Evolutionary conservation across 2,329 filamentous ascomycete species (phyloP).

Genomic region (Corinectria fuckeliana): DNA sequence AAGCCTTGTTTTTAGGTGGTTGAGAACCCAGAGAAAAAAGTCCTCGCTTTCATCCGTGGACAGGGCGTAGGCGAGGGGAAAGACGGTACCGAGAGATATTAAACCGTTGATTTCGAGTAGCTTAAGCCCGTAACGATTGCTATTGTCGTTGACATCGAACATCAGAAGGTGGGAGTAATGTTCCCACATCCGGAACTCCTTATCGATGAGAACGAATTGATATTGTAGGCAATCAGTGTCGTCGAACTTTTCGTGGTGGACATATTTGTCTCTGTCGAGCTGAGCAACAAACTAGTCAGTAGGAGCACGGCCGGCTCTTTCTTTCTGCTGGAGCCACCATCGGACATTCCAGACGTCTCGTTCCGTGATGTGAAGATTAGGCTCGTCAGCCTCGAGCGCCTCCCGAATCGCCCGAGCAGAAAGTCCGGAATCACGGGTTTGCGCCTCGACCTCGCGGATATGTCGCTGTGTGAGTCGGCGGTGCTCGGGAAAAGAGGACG

Average conservation of each 20-base stretch:
- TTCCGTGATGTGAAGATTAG: not conserved
- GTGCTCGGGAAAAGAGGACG: not conserved
- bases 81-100: not conserved
- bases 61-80: not conserved
- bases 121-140: not conserved
- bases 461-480: not conserved
- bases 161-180: not conserved
- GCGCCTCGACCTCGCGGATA: not conserved
- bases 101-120: not conserved
- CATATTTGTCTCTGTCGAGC: not conserved
- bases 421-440: not conserved
- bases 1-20: not conserved
- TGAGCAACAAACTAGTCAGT: not conserved
- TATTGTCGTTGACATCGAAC: not conserved
- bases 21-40: not conserved
- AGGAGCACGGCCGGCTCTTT: no score
- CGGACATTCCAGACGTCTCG: not conserved
- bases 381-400: not conserved
- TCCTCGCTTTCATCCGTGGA: not conserved
- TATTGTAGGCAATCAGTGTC: not conserved
- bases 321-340: no score
- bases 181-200: not conserved
- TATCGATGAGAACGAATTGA: not conserved
- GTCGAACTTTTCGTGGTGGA: not conserved
- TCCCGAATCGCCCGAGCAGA: not conserved